These are phyloP conservation scores for Trypanosoma platydactyli DNA, from an alignment of 208 protist genomes.

Conservation along the genomic window DNA sequence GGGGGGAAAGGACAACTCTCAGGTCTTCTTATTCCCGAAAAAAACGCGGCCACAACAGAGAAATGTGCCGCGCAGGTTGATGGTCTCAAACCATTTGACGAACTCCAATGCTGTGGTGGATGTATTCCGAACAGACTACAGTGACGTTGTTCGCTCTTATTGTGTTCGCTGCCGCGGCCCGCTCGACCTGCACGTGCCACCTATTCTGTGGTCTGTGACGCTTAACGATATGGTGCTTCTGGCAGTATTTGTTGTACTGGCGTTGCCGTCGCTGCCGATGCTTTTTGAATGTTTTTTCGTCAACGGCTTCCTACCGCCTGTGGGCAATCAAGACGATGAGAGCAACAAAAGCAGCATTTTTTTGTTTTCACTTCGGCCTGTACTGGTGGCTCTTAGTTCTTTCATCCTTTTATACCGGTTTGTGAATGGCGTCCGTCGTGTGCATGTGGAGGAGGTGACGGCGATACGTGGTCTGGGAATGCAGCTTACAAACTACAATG, in stretches of 20 bases:
- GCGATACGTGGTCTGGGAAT: slow-evolving; percentile 78
- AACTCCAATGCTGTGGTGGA: slow-evolving; percentile 61
- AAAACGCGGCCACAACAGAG: no score
- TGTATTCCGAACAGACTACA: slow-evolving; percentile 67
- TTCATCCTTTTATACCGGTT: slow-evolving; percentile 43
- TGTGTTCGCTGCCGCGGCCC: slow-evolving; percentile 41
- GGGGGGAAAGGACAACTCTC: neutral
- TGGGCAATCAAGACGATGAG: neutral
- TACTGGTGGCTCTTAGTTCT: slow-evolving; percentile 23
- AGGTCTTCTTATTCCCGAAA: neutral
- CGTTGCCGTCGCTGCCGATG: neutral
- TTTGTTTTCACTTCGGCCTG: neutral
- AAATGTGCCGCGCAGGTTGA: slow-evolving; percentile 26
- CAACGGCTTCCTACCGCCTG: no score
- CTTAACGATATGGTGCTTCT: slow-evolving; percentile 19
- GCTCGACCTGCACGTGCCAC: neutral
- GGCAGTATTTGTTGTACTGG: slow-evolving; percentile 8
- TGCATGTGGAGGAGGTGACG: slow-evolving; percentile 76
- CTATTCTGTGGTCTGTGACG: slow-evolving; percentile 5
- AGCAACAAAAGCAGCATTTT: neutral
- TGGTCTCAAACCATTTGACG: slow-evolving; percentile 53
- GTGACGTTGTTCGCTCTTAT: slow-evolving; percentile 75
- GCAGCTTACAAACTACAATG: slow-evolving; percentile 68
- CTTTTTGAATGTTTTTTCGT: neutral
- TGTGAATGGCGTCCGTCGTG: slow-evolving; percentile 29